Base-by-base conservation (phyloP, 805 yeast genomes). In the Lipomyces kockii region DNA sequence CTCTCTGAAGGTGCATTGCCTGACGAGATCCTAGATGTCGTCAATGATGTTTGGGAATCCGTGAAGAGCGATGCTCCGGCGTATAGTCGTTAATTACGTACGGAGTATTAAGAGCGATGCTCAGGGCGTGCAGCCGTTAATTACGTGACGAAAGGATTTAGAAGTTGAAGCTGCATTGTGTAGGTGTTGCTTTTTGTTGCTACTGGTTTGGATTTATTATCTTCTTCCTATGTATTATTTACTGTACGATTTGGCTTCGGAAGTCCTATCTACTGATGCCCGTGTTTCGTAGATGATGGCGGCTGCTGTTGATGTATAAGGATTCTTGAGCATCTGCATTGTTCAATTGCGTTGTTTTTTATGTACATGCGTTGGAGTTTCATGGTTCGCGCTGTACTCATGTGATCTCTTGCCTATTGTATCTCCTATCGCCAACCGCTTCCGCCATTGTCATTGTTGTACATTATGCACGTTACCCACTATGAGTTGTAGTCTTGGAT, bases 1-100 rank as follows among this genome's bases (percentile, higher is more conserved):
- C 74, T 75, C 11, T 39, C 65, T 11, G 75, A 69, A n/a, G 77
- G 77, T 14, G 70, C 68, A n/a, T 58, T 75, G 52, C 72, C 72
- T 9, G 65, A 64, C 6, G 73, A 71, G 22, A 67, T 72, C n/a
- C 72, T 67, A 9, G 56, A 63, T 20, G 68, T 73, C 55, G 71
- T 75, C 34, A 71, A 75, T 51, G 70, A 68, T 17, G 61, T 75
- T 20, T 75, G 77, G 77, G 70, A 69, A 27, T 20, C 51, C 8
- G 69, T 74, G 39, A 64, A 74, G 60, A 66, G 66, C 39, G 74
- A 74, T 27, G 73, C 76, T 6, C 74, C 75, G 29, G 56, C 65
- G 14, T 62, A 34, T 55, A 49, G 51, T 64, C 55, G 55, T 29
- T 52, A 29, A 9, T n/a, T 43, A 43, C 49, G 12, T 43, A n/a